Base-by-base conservation (phyloP, 2,329 filamentous ascomycete species). In the Aspergillus neotritici region DNA sequence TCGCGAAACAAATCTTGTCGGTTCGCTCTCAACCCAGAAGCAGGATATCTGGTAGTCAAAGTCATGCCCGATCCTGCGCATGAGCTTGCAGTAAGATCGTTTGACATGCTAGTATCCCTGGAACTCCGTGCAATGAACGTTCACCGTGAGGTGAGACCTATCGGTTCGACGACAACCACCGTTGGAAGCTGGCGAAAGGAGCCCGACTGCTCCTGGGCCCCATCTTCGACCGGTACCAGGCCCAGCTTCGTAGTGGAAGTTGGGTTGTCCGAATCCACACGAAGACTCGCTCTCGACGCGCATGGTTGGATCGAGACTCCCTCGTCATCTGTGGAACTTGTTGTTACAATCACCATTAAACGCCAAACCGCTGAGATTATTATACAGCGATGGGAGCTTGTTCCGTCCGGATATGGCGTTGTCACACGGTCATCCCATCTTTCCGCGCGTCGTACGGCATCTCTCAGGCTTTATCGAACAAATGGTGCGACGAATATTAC, bases 121-220 rank as follows among this genome's bases (percentile, higher is more conserved):
- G 43, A 52, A 34, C 44, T 52, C 28, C 31, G 12, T 45, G 34
- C 37, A 25, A 49, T 52, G 44, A 46, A 52, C 12, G 17, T 49
- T 25, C 11, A 46, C 38, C 7, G 29, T 44, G 46, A 50, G 4
- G 31, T 52, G 31, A 37, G 14, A 31, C 39, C 46, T 40, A 40
- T 48, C 21, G 44, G 48, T 38, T 49, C 48, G 12, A 43, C 50
- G 28, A 55, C 48, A 37, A 41, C 50, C 36, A 50, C 40, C 10
- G n/a, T 51, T 40, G 50, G 50, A 43, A 44, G 41, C 40, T 53
- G 52, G 52, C 48, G 36, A 38, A 55, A 50, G 34, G 50, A 53
- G 31, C 46, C 50, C 29, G 48, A 55, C 40, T 50, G 43, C 45
- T 53, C 41, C 43, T 55, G 47, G 45, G 47, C 46, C 45, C 49